Evolutionary conservation across 2,329 filamentous ascomycete genomes (phyloP), one percentile per base, ranked within the genome.

Genomic region (Xylaria arbuscula): DNA sequence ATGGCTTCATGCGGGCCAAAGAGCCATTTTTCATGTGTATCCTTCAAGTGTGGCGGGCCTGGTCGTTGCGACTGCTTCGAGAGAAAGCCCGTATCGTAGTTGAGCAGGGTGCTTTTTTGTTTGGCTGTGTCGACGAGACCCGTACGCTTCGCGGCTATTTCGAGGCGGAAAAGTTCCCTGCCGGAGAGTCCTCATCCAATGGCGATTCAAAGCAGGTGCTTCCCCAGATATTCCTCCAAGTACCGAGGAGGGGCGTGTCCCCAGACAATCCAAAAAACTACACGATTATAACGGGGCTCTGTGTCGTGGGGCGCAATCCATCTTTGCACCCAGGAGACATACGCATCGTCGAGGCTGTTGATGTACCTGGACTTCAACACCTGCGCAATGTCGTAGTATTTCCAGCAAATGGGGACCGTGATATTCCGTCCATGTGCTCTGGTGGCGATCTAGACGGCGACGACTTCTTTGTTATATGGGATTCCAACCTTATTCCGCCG

Each of bases 361-460:
- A 98, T 73, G 85, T 89, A 1, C 87, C 89, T 0, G 82, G 83
- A n/a, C 83, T 99, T 3, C 87, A 85, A 54, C 93, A 98, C 74
- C 84, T 98, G 3, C 90, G 88, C 65, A 90, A 98, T 76, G 92
- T 97, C 0, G 90, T 98, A 0, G 94, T 98, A 0, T 91, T 99
- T 57, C 93, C 96, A 0, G 89, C 92, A 42, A 90, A 84, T 0
- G 95, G 95, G 0, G 93, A 98, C 76, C 86, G 92, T 17, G 93
- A 97, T 70, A 82, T 99, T 24, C 89, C 94, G 0, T 94, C 92
- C 75, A 98, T 98, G 95, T 94, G 96, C 71, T 97, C 96, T 3
- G 96, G 96, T 1, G 96, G 96, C 0, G 96, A 99, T 76, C 86
- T 99, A 0, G 96, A 99, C 76, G 96, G 96, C 0, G 96, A 99